phyloP scores from a whole-genome alignment of 2,329 filamentous ascomycete genomes.

The Furcasterigmium furcatum region DNA sequence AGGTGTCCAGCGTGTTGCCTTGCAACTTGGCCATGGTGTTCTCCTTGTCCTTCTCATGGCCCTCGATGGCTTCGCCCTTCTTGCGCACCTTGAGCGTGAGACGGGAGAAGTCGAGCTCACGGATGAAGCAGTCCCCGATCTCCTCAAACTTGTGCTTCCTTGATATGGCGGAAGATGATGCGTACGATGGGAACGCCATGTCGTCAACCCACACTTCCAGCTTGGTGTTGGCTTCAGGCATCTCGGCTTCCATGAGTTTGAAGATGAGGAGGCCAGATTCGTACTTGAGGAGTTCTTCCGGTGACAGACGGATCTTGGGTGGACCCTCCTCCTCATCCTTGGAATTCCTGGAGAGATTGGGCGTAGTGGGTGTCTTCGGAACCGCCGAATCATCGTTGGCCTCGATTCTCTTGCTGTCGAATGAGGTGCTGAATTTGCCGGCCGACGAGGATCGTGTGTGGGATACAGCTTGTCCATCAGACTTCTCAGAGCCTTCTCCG shows the following conservation, averaged over 20 bases:
- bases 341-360: constrained; percentile 43
- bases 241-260: constrained; percentile 85
- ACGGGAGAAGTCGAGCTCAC: constrained; percentile 94
- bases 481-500: constrained; percentile 15
- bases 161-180: constrained; percentile 70
- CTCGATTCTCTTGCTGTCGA: constrained; percentile 24
- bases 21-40: constrained; percentile 77
- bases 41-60: constrained; percentile 67
- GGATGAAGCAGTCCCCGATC: constrained; percentile 91
- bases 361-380: constrained; percentile 39
- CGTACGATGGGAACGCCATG: constrained; percentile 86
- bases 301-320: constrained; percentile 74
- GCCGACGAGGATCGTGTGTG: constrained; percentile 25
- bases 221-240: constrained; percentile 71
- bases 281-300: constrained; percentile 78
- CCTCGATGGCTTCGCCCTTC: constrained; percentile 64
- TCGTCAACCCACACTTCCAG: constrained; percentile 93
- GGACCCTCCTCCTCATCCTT: constrained; percentile 53
- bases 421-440: constrained; percentile 39
- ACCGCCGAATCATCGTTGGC: constrained; percentile 18
- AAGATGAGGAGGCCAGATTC: constrained; percentile 94
- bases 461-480: constrained; percentile 9
- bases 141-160: constrained; percentile 78
- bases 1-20: constrained; percentile 80
- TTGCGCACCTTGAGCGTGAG: constrained; percentile 85